Evolutionary conservation across 1,284 basidiomycete species (phyloP), one percentile per base, ranked within the genome.

Genomic region (Leucoagaricus sp.): DNA sequence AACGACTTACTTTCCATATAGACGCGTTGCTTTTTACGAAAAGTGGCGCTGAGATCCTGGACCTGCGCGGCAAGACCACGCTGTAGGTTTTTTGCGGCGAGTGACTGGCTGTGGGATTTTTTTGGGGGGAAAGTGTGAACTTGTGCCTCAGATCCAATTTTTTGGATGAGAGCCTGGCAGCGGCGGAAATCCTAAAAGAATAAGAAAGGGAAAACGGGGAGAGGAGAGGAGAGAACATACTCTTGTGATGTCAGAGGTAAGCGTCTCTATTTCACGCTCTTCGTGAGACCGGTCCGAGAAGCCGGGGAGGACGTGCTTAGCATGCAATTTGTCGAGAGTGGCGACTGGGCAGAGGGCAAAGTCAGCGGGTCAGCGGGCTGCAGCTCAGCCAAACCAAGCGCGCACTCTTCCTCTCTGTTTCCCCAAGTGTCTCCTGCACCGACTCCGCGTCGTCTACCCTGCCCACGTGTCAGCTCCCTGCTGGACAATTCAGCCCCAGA

Each of bases 21-120:
- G 29, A 96, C 89, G 55, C 93, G 86, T 74, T 99, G 97, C 77
- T 97, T 98, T 79, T 96, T 98, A 59, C 97, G 83, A 69, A 99
- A 99, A n/a, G 87, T 79, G 19, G 89, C 91, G 65, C 93, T 96
- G 49, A 96, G 79, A 64, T 95, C 93, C 76, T 99, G 97, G 9
- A 98, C 87, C 68, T 94, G 92, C 23, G 93, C 94, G 19, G 97
- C 97, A 36, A 99, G 83, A 10, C 90, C 96, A 29, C 95, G 87
- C 72, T 99, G 96, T n/a, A 98, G 94, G 69, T 99, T 99, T 75
- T 93, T 89, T 41, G 92, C 90, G 1, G 94, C 87, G 51, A 90
- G 79, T 15, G 79, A 74, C 65, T 91, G 83, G 53, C 91, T 80
- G 55, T 68, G 77, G 12, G 71, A 64, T 44, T 60, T 62, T 46